phyloP scores from a whole-genome alignment of 2,329 filamentous ascomycete species.

The Shiraia bambusicola region DNA sequence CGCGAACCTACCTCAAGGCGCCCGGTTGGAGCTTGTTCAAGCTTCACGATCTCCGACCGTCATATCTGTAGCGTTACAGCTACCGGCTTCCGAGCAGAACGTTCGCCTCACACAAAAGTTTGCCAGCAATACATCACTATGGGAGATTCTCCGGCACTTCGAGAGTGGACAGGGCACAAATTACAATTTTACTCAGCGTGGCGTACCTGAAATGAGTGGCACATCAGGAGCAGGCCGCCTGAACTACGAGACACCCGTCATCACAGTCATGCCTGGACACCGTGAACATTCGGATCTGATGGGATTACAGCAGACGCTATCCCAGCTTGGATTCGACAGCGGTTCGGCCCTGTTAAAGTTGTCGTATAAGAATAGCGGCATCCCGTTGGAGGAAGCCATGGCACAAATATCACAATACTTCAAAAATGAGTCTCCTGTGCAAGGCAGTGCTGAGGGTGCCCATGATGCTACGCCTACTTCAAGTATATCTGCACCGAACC shows the following conservation, averaged over 20 bases:
- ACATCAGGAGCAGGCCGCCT: slow-evolving; percentile 68
- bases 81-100: slow-evolving; percentile 56
- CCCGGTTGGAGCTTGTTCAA: slow-evolving; percentile 88
- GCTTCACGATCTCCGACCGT: slow-evolving; percentile 81
- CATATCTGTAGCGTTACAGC: slow-evolving; percentile 84
- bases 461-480: slow-evolving; percentile 32
- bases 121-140: slow-evolving; percentile 82
- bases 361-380: slow-evolving; percentile 72
- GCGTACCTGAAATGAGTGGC: slow-evolving; percentile 63
- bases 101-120: slow-evolving; percentile 80
- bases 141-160: slow-evolving; percentile 87
- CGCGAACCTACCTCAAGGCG: slow-evolving; percentile 78
- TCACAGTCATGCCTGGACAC: slow-evolving; percentile 72
- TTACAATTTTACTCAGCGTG: slow-evolving; percentile 80
- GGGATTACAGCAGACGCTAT: slow-evolving; percentile 86
- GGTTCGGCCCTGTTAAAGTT: slow-evolving; percentile 79
- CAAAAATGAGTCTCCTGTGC: slow-evolving; percentile 45
- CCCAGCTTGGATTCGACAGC: slow-evolving; percentile 81
- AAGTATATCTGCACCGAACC: slow-evolving; percentile 25
- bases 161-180: slow-evolving; percentile 60
- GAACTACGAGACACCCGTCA: slow-evolving; percentile 82
- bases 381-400: slow-evolving; percentile 84
- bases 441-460: slow-evolving; percentile 29
- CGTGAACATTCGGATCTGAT: slow-evolving; percentile 73
- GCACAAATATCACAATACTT: slow-evolving; percentile 77